Evolutionary conservation across 163 green algal genomes (phyloP).

Genomic region (Scenedesmus sp.): DNA sequence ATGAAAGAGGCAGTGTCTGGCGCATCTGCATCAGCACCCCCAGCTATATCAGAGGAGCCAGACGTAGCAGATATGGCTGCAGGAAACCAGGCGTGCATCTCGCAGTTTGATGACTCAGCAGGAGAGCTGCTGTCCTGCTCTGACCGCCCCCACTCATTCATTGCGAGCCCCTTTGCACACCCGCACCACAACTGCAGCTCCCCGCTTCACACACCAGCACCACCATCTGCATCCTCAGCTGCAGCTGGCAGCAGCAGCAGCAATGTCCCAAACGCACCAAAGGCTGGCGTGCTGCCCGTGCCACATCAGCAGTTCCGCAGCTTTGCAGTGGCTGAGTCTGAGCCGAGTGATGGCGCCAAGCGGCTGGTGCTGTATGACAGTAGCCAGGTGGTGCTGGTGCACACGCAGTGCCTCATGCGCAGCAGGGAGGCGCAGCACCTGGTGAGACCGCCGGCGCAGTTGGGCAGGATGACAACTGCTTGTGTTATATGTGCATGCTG

Average conservation of each 20-base stretch:
- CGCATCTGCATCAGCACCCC: no score
- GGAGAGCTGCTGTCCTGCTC: neutral
- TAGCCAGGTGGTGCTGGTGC: neutral
- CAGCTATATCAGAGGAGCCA: no score
- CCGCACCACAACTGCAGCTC: neutral
- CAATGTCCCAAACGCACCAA: neutral
- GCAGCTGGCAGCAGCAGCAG: neutral
- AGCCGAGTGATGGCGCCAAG: neutral
- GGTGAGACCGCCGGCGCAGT: neutral
- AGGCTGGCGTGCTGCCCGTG: neutral
- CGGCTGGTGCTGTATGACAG: neutral
- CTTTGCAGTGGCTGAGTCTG: neutral
- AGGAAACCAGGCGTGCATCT: neutral
- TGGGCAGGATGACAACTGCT: no score
- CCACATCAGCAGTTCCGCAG: neutral
- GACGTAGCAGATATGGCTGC: neutral
- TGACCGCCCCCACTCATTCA: neutral
- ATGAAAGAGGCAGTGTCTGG: neutral
- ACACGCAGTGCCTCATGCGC: neutral
- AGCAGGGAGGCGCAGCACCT: neutral
- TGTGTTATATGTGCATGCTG: no score
- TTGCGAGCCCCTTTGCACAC: neutral
- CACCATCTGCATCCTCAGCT: neutral
- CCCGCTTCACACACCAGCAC: no score
- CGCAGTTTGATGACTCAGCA: neutral